Conservation (phyloP, 106 monocot genomes). For the Narthecium ossifragum region DNA sequence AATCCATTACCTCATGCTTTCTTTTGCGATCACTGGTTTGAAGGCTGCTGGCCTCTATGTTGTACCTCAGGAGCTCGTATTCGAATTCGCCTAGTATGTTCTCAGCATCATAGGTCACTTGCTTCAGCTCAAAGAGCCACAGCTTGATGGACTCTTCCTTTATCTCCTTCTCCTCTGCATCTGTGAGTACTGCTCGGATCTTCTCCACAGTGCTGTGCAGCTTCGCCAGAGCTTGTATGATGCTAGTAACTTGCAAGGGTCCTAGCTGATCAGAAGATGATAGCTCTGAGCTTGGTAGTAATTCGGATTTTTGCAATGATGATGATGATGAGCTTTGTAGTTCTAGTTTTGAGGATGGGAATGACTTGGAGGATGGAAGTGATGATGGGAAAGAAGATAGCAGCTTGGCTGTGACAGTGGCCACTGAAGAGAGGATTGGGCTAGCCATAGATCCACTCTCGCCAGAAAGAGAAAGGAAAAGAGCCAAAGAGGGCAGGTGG, state of each 20-base stretch:
- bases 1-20: not conserved
- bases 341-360: not conserved
- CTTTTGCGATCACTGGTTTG: not conserved
- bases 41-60: not conserved
- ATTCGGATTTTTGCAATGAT: not conserved
- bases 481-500: too few species aligned
- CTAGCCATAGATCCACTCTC: not conserved
- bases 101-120: not conserved
- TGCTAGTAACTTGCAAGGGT: not conserved
- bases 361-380: not conserved
- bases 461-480: too few species aligned
- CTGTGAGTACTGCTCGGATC: not conserved
- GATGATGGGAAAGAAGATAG: not conserved
- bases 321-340: not conserved
- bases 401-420: not conserved
- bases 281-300: not conserved
- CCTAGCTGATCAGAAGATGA: not conserved
- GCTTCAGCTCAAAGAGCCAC: not conserved
- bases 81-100: not conserved
- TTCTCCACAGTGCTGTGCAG: not conserved
- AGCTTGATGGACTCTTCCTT: slow-evolving; percentile 3
- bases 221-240: not conserved
- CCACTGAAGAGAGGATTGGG: not conserved
- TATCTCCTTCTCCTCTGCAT: not conserved
- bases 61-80: not conserved